phyloP scores from a whole-genome alignment of 2,329 filamentous ascomycete species.

The Didymella glomerata region DNA sequence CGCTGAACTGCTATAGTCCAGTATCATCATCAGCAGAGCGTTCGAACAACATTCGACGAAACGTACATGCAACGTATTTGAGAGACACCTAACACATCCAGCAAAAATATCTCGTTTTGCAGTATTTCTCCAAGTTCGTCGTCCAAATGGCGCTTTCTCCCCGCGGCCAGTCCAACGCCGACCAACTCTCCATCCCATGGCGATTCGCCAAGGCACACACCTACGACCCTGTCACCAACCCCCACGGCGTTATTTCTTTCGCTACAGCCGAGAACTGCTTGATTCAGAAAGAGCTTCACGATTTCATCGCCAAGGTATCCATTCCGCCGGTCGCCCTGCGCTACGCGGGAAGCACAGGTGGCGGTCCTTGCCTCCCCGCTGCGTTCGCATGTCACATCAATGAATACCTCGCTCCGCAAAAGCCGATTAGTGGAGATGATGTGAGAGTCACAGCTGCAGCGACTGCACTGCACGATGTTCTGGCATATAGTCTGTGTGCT shows the following conservation, averaged over 20 bases:
- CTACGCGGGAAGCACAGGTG: constrained; percentile 4
- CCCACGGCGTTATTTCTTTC: constrained; percentile 58
- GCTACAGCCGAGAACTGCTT: constrained; percentile 63
- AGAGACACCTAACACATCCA: neutral
- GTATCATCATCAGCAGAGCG: neutral
- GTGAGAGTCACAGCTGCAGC: constrained; percentile 54
- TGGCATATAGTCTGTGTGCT: constrained; percentile 55
- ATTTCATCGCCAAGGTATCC: neutral
- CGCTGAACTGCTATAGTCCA: neutral
- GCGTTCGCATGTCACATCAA: constrained; percentile 7
- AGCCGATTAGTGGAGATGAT: constrained; percentile 46
- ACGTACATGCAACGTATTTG: neutral
- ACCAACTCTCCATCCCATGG: constrained; percentile 26
- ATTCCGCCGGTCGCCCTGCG: neutral
- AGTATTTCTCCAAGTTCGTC: neutral
- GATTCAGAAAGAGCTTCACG: constrained; percentile 57
- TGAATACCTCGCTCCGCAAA: constrained; percentile 3
- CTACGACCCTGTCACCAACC: constrained; percentile 55
- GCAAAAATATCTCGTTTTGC: neutral
- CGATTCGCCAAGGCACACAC: constrained; percentile 20
- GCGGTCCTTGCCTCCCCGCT: neutral
- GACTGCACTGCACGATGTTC: constrained; percentile 55
- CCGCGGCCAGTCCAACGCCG: constrained; percentile 23
- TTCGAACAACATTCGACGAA: neutral
- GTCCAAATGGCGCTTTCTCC: constrained; percentile 14